phyloP scores from a whole-genome alignment of 1,139 yeast genomes.

The Debaryomycetaceae sp. region DNA sequence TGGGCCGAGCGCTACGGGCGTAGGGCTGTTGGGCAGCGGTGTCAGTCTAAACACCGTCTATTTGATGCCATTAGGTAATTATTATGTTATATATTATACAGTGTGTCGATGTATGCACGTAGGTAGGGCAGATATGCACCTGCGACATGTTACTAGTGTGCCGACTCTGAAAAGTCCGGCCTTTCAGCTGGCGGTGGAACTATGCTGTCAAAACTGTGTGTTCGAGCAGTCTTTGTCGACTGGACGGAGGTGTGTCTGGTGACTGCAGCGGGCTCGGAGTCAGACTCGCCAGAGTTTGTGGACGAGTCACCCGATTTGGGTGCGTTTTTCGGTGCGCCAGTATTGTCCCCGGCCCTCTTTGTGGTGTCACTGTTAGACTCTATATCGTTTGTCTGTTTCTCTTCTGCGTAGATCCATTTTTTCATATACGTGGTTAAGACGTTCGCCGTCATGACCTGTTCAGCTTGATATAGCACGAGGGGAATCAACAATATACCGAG shows the following conservation, averaged over 20 bases:
- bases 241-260: neutral
- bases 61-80: no score
- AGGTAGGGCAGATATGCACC: neutral
- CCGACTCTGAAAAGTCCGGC: neutral
- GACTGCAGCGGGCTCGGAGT: neutral
- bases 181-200: neutral
- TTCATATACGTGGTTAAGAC: conserved; percentile 61
- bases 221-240: neutral
- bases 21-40: no score
- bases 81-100: no score
- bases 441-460: conserved; percentile 79
- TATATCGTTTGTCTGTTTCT: conserved; percentile 13
- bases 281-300: neutral
- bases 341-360: neutral
- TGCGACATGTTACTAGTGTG: neutral
- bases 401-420: conserved; percentile 57
- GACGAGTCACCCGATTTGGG: neutral
- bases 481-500: conserved; percentile 77
- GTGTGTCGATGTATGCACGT: neutral
- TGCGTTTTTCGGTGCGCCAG: neutral
- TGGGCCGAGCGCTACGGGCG: no score
- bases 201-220: neutral
- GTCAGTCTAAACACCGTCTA: no score
- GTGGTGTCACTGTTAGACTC: neutral
- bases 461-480: conserved; percentile 78